Evolutionary conservation across 2,329 filamentous ascomycete species (phyloP).

Genomic region (Xylaria sp.): DNA sequence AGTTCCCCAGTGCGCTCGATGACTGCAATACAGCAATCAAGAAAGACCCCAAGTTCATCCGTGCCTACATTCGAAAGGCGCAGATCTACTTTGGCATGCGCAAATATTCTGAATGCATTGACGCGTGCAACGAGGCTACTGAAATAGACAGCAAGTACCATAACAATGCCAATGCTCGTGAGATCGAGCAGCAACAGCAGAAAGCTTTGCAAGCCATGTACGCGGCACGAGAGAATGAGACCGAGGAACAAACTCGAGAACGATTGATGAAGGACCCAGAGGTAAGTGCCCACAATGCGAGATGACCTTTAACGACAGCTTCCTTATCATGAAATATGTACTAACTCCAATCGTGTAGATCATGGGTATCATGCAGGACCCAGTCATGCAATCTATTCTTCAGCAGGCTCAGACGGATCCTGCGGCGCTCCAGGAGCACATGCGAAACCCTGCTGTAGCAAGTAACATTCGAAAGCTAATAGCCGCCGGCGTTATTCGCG

Average conservation of each 20-base stretch:
- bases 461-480: slow-evolving; percentile 95
- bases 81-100: slow-evolving; percentile 97
- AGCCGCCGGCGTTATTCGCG: slow-evolving; percentile 88
- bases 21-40: slow-evolving; percentile 94
- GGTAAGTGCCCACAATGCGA: slow-evolving; percentile 62
- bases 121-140: slow-evolving; percentile 84
- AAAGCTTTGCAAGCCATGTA: slow-evolving; percentile 94
- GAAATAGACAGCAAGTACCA: slow-evolving; percentile 77
- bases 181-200: slow-evolving; percentile 94
- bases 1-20: slow-evolving; percentile 91
- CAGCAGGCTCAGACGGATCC: slow-evolving; percentile 97
- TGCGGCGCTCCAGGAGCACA: slow-evolving; percentile 92
- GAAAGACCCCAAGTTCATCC: slow-evolving; percentile 90
- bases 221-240: slow-evolving; percentile 89
- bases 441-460: slow-evolving; percentile 88
- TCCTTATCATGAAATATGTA: slow-evolving; percentile 10
- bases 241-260: slow-evolving; percentile 94
- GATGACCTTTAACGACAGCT: not conserved
- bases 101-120: slow-evolving; percentile 94
- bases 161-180: slow-evolving; percentile 81
- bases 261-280: slow-evolving; percentile 91
- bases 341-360: slow-evolving; percentile 64
- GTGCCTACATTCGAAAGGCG: slow-evolving; percentile 95
- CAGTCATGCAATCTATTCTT: slow-evolving; percentile 96
- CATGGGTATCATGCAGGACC: slow-evolving; percentile 90